Percentiles rank a stretch among this genome's conserved stretches.
Conservation (phyloP, 202 grass and related monocot species). For the Hordeum pubiflorum region DNA sequence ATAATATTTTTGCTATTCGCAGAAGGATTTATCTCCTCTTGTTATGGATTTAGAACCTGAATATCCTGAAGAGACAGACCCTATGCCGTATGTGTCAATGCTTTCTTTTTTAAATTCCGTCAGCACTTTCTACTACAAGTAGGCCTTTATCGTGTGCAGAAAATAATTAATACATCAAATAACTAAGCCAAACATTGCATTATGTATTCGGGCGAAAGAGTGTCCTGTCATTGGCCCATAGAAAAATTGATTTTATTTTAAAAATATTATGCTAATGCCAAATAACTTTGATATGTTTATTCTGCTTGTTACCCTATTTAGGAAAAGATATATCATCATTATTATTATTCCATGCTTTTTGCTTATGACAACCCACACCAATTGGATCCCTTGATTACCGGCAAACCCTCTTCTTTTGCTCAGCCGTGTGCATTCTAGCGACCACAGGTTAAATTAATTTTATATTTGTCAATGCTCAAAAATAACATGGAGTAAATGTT, state of each 20-base stretch:
- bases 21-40: slow-evolving; percentile 94
- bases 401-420: neutral
- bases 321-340: neutral
- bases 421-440: neutral
- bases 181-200: neutral
- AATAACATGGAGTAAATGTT: slow-evolving; percentile 10
- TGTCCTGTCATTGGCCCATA: neutral
- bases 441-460: neutral
- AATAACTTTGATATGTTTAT: neutral
- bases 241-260: neutral
- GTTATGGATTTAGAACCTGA: slow-evolving; percentile 83
- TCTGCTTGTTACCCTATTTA: neutral
- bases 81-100: slow-evolving; percentile 62
- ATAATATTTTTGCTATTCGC: slow-evolving; percentile 30
- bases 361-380: neutral
- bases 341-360: neutral
- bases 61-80: slow-evolving; percentile 59
- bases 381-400: neutral
- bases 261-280: neutral
- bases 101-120: neutral
- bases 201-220: neutral
- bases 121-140: neutral
- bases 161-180: neutral
- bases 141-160: neutral
- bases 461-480: neutral